A percentile compares a stretch with the other conserved stretches of the same genome.
Conservation (phyloP, 2,329 filamentous ascomycete genomes). For the Colletotrichum shisoi region DNA sequence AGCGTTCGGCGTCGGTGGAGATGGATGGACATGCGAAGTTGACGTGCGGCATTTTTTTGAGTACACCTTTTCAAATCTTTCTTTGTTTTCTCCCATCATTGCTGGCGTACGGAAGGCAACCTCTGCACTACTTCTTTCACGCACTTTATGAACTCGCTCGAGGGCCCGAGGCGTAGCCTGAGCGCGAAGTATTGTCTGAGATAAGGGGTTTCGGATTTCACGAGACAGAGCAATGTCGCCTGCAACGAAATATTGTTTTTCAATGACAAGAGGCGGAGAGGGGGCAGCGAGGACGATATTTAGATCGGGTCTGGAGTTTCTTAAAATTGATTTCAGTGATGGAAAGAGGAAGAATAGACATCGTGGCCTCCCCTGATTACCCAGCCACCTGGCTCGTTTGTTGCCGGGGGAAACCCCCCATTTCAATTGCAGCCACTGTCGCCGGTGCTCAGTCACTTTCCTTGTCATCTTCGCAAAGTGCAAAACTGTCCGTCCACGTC, state of each 20-base stretch:
- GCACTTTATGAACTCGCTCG: background rate
- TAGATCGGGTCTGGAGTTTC: background rate
- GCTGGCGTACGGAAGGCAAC: background rate
- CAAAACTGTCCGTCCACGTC: background rate
- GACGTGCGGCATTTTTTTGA: background rate
- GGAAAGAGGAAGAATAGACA: background rate
- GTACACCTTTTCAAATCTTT: background rate
- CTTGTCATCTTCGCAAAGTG: background rate
- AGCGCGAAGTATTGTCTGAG: background rate
- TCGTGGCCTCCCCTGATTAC: background rate
- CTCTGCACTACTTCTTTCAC: background rate
- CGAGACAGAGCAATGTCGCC: background rate
- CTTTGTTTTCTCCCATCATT: background rate
- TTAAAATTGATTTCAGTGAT: background rate
- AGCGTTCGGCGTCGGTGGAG: background rate
- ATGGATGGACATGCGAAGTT: background rate
- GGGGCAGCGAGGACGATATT: no score
- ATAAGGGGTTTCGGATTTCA: background rate
- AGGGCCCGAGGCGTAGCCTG: background rate
- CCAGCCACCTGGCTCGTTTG: background rate
- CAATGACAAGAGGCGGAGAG: no score
- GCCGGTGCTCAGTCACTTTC: background rate
- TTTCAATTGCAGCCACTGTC: no score
- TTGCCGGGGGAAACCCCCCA: background rate
- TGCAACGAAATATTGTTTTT: no score